Evolutionary conservation across 2,329 filamentous ascomycete genomes (phyloP), one percentile per base, ranked within the genome.

Genomic region (Coleophoma crateriformis): DNA sequence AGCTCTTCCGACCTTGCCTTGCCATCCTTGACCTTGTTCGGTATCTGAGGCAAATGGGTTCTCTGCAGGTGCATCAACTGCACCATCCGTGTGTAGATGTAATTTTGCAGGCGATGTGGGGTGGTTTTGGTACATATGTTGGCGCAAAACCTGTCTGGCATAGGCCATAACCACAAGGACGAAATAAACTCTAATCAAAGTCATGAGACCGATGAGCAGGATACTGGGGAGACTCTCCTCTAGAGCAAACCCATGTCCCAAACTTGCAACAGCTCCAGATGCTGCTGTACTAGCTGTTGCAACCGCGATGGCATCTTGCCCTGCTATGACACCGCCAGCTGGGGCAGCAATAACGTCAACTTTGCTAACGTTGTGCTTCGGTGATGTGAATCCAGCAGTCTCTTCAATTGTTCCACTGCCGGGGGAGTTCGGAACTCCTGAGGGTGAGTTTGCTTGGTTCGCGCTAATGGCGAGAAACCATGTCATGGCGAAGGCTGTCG

Each of bases 121-220:
- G 12, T 57, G 59, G n/a, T 72, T 71, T 14, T 72, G 67, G 55
- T 80, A 77, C 45, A 86, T 76, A 64, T 88, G 82, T 58, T 84
- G 83, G 51, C 87, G 79, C 45, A 96, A 71, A 13, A 88, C 85
- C 63, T 85, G 81, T 54, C 89, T 81, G 3, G 91, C 89, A 66
- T 88, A 94, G 7, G 88, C 83, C 69, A 95, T 83, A 66, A 95
- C 82, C 48, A 96, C 78, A 35, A 96, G 73, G 58, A 87, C 82
- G 60, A 95, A 91, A 71, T 96, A 96, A 32, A 90, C 67, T 32
- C 91, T 79, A 38, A 95, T 74, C 12, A 85, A 73, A 70, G 87
- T 95, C 55, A 96, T 78, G 2, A 78, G 68, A 33, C 79, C 77
- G 53, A 96, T 88, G 48, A 95, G 76, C 11, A 85, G 73, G 66